A percentile compares a stretch with the other conserved stretches of the same genome.
Conservation (phyloP, 176 grass and related monocot species). For the Aegilops umbellulata region DNA sequence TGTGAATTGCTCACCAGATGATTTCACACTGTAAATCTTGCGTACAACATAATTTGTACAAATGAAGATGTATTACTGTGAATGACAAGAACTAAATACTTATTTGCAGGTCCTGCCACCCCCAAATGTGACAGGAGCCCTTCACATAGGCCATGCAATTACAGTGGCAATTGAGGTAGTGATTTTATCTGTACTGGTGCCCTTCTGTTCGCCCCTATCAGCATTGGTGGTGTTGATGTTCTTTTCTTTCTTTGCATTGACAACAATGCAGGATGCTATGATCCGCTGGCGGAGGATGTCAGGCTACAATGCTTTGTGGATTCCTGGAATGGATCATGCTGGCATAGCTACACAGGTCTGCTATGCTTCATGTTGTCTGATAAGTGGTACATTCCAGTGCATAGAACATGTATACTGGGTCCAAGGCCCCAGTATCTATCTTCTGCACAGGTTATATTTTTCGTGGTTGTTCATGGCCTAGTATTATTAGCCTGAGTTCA, state of each 20-base stretch:
- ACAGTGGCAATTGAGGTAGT: slow-evolving; percentile 73
- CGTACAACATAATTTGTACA: not conserved
- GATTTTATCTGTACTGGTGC: not conserved
- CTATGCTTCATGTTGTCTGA: slow-evolving; percentile 5
- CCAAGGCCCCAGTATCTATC: not conserved
- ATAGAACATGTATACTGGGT: not conserved
- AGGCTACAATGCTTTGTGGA: slow-evolving; percentile 63
- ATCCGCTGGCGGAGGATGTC: slow-evolving; percentile 72
- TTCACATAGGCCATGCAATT: slow-evolving; percentile 86
- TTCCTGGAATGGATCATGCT: slow-evolving; percentile 80
- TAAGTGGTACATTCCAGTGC: not conserved
- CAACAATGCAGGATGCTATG: slow-evolving; percentile 59
- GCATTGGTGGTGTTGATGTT: not conserved
- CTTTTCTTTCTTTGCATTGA: slow-evolving; percentile 8
- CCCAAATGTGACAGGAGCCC: slow-evolving; percentile 34
- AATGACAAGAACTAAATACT: not conserved
- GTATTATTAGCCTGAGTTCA: slow-evolving; percentile 9
- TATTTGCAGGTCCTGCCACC: slow-evolving; percentile 53
- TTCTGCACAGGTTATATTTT: not conserved
- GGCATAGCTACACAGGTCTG: slow-evolving; percentile 76
- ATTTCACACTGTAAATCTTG: not conserved
- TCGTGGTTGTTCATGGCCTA: not conserved
- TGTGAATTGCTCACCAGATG: not conserved
- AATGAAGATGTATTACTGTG: not conserved
- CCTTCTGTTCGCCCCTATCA: not conserved